Percentiles rank a stretch among this genome's conserved stretches.
Conservation (phyloP, 768 basidiomycete species). For the Serpula lacrymans region DNA sequence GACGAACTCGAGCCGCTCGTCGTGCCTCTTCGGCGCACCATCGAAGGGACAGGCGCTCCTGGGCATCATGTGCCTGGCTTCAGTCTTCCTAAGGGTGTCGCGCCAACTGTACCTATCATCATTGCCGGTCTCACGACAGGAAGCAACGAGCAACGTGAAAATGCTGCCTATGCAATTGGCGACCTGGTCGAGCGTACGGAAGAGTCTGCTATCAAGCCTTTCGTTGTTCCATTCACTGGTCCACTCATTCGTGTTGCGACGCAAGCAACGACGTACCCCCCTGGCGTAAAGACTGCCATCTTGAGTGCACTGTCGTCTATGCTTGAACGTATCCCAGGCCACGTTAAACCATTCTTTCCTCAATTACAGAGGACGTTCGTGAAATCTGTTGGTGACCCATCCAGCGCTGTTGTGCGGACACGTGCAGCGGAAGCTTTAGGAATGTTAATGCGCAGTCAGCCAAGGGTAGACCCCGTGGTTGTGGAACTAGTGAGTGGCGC, state of each 20-base stretch:
- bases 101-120: slow-evolving; percentile 81
- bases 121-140: slow-evolving; percentile 92
- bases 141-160: slow-evolving; percentile 92
- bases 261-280: slow-evolving; percentile 84
- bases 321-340: slow-evolving; percentile 79
- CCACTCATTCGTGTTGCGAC: slow-evolving; percentile 94
- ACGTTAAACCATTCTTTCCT: slow-evolving; percentile 98
- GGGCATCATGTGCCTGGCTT: slow-evolving; percentile 83
- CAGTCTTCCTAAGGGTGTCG: slow-evolving; percentile 77
- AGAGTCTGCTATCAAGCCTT: slow-evolving; percentile 86
- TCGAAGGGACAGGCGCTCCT: slow-evolving; percentile 80
- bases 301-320: slow-evolving; percentile 81
- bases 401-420: slow-evolving; percentile 74
- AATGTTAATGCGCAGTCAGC: slow-evolving; percentile 84
- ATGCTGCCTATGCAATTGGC: slow-evolving; percentile 94
- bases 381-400: slow-evolving; percentile 82
- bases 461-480: slow-evolving; percentile 90
- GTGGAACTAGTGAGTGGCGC: slow-evolving; percentile 75
- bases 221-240: slow-evolving; percentile 92
- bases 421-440: slow-evolving; percentile 85
- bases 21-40: slow-evolving; percentile 81
- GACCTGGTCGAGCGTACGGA: slow-evolving; percentile 90
- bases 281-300: slow-evolving; percentile 91
- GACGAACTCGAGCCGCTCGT: slow-evolving; percentile 91
- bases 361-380: slow-evolving; percentile 96